These are phyloP conservation scores for Beta macrorhiza DNA, from an alignment of 179 eudicot species.

Conservation along the genomic window DNA sequence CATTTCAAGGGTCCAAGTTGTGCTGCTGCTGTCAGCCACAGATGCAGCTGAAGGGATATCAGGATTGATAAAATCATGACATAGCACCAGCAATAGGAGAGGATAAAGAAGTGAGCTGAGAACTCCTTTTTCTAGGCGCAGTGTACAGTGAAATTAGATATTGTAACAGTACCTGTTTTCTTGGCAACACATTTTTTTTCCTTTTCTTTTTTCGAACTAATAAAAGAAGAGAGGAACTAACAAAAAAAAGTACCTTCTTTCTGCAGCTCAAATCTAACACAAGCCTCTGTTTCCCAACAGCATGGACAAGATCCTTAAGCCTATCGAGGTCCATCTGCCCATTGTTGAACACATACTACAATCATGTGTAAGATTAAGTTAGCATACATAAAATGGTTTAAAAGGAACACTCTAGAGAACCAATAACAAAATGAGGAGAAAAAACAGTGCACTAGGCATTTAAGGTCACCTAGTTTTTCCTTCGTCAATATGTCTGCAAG, in stretches of 20 bases:
- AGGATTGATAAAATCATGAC: no score
- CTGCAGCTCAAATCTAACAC: conserved; percentile 94
- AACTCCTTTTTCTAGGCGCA: no score
- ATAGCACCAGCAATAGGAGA: no score
- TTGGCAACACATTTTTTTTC: neutral
- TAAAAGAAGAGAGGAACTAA: neutral
- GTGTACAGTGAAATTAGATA: neutral
- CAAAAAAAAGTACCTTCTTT: conserved; percentile 55
- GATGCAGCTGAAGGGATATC: no score
- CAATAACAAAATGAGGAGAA: neutral
- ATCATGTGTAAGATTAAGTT: conserved; percentile 25
- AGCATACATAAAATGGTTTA: conserved; percentile 11
- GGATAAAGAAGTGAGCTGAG: no score
- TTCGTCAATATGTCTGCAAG: neutral
- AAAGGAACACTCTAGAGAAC: neutral
- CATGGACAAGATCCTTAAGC: conserved; percentile 63
- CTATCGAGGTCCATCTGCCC: conserved; percentile 86
- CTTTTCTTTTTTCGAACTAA: neutral
- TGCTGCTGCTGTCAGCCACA: no score
- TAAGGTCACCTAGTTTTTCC: neutral
- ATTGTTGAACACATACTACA: conserved; percentile 87
- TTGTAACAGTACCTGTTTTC: neutral
- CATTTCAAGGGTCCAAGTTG: no score
- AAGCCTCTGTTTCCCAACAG: conserved; percentile 74
- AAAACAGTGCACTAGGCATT: neutral